Base-by-base conservation (phyloP, 2,329 filamentous ascomycete genomes). In the Diaporthe sp. region DNA sequence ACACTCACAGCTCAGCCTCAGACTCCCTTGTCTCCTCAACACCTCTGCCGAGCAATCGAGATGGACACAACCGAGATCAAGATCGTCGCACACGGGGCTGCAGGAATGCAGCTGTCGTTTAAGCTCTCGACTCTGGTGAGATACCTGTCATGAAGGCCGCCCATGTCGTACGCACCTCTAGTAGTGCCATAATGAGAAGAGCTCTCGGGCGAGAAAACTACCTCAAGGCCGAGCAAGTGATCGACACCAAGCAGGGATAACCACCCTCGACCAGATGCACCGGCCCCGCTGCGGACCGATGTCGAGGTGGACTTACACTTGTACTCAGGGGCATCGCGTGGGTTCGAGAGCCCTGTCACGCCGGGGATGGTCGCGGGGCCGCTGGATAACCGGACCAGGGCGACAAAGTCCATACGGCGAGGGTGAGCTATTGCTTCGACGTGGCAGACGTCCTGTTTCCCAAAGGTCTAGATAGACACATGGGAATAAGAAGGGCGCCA, bases 231-330 rank as follows among this genome's bases (percentile, higher is more conserved):
- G 73, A 53, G 7, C 39, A 63, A 42, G 69, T 74, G 35, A 35
- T 39, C 6, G 58, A 74, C 51, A 65, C 69, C n/a, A 58, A 35
- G 39, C 35, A 32, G 55, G 47, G 12, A 72, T 74, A n/a, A 53
- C 37, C 30, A 56, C 73, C 13, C 53, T 71, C 35, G 73, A 74
- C n/a, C n/a, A n/a, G n/a, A 13, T 39, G 37, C 37, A 39, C 37
- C 12, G 37, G 37, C 37, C 37, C 37, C 15, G 37, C 15, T 17
- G 39, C 39, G 17, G 39, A 17, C 17, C 15, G 39, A 42, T 42
- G 39, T 42, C 39, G 42, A 47, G 17, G 42, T 22, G 5, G 42
- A 22, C 6, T 8, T 8, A 17, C 42, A 22, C 42, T 42, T 5
- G 39, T 10, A 39, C 37, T 13, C 15, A 2, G 37, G 15, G 37